These are phyloP conservation scores for Phialophora tarda DNA, from an alignment of 2,329 filamentous ascomycete species.

Conservation along the genomic window DNA sequence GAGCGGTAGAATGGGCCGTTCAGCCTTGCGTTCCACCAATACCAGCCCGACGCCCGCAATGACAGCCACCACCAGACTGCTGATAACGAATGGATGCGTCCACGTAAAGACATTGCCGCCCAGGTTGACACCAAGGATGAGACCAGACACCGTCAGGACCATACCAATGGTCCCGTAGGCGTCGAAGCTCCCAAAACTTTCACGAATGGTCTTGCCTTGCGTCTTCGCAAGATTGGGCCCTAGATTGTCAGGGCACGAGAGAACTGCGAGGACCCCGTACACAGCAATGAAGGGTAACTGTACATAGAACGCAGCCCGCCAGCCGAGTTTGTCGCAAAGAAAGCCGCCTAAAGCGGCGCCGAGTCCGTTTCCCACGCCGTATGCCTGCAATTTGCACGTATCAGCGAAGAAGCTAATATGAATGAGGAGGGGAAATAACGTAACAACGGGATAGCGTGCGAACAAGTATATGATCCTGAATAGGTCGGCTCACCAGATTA, in stretches of 20 bases:
- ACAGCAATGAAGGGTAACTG: constrained; percentile 61
- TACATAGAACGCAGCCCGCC: constrained; percentile 73
- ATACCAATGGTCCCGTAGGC: constrained; percentile 61
- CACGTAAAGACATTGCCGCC: constrained; percentile 69
- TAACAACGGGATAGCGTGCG: neutral
- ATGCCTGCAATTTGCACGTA: constrained; percentile 14
- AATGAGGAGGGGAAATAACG: neutral
- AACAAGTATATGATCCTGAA: neutral
- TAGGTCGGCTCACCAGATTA: constrained; percentile 32
- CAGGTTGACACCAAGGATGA: constrained; percentile 66
- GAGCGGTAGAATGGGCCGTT: constrained; percentile 66
- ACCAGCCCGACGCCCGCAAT: constrained; percentile 60
- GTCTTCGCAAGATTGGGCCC: constrained; percentile 53
- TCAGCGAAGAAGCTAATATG: neutral
- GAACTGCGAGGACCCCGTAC: constrained; percentile 53
- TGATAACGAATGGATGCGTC: constrained; percentile 64
- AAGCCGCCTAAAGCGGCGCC: constrained; percentile 73
- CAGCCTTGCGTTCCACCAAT: constrained; percentile 57
- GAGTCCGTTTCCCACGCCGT: constrained; percentile 42
- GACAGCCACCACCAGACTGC: constrained; percentile 57
- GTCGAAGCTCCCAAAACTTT: constrained; percentile 64
- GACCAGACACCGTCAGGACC: constrained; percentile 58
- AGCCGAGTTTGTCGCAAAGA: constrained; percentile 72
- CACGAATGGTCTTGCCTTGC: constrained; percentile 51
- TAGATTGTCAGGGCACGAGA: constrained; percentile 53